phyloP scores from a whole-genome alignment of 2,329 filamentous ascomycete species.

The Penicillium sp. region DNA sequence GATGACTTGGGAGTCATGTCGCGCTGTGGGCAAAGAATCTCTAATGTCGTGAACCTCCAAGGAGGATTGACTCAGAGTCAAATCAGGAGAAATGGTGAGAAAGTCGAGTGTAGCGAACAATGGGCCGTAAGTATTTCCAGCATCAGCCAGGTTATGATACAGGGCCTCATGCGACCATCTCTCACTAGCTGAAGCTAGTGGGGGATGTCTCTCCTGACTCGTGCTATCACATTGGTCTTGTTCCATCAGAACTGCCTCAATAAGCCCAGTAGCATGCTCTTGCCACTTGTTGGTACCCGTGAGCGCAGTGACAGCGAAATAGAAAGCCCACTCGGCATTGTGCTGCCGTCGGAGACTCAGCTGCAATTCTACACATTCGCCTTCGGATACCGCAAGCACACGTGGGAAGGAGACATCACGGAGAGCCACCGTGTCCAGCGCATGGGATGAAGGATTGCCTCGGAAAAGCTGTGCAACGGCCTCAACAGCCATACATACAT shows the following conservation, averaged over 20 bases:
- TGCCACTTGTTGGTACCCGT: conserved; percentile 30
- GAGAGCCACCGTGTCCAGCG: conserved; percentile 17
- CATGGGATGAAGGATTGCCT: not conserved
- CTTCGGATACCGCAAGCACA: conserved; percentile 29
- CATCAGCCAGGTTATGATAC: too few species aligned
- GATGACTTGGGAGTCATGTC: too few species aligned
- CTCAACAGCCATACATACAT: not conserved
- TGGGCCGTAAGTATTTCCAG: too few species aligned
- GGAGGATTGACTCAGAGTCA: too few species aligned
- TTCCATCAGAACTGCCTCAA: conserved; percentile 2
- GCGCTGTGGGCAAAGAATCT: too few species aligned
- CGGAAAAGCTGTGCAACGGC: conserved; percentile 11
- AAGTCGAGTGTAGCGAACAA: too few species aligned
- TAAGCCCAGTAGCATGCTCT: conserved; percentile 30
- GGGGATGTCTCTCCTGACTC: too few species aligned
- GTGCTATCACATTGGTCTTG: too few species aligned
- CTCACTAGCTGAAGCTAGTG: too few species aligned
- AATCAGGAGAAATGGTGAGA: too few species aligned
- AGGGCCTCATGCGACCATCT: too few species aligned
- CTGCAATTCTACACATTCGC: conserved; percentile 17
- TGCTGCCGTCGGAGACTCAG: conserved; percentile 11
- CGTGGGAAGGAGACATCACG: conserved; percentile 28
- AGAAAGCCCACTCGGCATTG: conserved; percentile 11
- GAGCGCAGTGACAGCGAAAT: conserved; percentile 29
- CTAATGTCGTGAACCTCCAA: too few species aligned